Percentiles rank a stretch among this genome's conserved stretches.
phyloP scores from a whole-genome alignment of 2,329 filamentous ascomycete species.

The Aspergillus fumigatus region DNA sequence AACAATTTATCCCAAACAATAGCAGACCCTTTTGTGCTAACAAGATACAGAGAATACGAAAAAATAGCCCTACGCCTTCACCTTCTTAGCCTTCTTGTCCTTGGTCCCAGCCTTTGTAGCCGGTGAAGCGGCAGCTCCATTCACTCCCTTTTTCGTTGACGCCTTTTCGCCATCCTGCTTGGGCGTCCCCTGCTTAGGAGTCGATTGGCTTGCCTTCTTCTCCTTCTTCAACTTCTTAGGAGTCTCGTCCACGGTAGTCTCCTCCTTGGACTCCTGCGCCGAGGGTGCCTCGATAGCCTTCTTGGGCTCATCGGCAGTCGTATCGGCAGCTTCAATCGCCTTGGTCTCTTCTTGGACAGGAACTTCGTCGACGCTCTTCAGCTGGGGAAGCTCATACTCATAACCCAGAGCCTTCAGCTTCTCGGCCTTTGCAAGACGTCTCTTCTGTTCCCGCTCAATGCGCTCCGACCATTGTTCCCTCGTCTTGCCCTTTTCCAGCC shows the following conservation, averaged over 20 bases:
- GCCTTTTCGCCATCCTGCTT: slow-evolving; percentile 14
- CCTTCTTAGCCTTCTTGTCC: slow-evolving; percentile 22
- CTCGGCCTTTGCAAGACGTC: slow-evolving; percentile 63
- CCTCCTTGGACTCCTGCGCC: slow-evolving; percentile 15
- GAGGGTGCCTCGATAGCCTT: slow-evolving; percentile 29
- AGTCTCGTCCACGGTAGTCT: slow-evolving; percentile 24
- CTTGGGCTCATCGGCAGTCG: slow-evolving; percentile 14
- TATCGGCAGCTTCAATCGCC: slow-evolving; percentile 31
- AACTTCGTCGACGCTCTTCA: slow-evolving; percentile 61
- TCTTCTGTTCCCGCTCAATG: slow-evolving; percentile 67
- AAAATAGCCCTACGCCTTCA: slow-evolving; percentile 18
- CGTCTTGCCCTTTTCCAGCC: slow-evolving; percentile 67
- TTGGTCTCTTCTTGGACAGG: slow-evolving; percentile 37
- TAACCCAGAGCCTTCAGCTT: slow-evolving; percentile 80
- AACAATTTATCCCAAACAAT: slow-evolving; percentile 9
- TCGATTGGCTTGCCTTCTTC: slow-evolving; percentile 24
- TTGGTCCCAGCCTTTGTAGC: slow-evolving; percentile 26
- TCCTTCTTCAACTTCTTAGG: slow-evolving; percentile 34
- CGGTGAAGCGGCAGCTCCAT: slow-evolving; percentile 14
- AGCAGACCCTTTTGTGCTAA: slow-evolving; percentile 6
- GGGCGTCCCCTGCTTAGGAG: slow-evolving; percentile 18
- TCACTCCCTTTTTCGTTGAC: neutral
- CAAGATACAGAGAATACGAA: slow-evolving; percentile 3
- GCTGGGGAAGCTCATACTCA: slow-evolving; percentile 67
- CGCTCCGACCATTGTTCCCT: slow-evolving; percentile 75